These are phyloP conservation scores for Cyclospora cayetanensis DNA, from an alignment of 169 alveolate species.

Conservation along the genomic window DNA sequence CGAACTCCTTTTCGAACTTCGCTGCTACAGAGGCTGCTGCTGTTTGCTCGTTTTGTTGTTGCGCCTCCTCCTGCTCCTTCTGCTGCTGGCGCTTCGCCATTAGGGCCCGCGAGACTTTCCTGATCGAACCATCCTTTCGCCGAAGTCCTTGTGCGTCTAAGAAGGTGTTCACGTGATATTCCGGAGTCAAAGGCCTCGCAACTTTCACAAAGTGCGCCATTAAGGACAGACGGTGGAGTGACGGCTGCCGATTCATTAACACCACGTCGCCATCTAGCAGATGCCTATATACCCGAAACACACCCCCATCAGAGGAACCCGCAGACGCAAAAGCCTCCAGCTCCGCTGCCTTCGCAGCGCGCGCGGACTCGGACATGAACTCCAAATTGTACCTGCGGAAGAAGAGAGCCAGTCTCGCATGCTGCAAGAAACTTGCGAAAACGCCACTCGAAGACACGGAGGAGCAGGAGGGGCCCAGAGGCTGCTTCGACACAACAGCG, in stretches of 20 bases:
- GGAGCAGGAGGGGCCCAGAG: no score
- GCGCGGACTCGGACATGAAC: constrained; percentile 23
- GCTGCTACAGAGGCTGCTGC: constrained; percentile 1
- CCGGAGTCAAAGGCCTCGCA: background rate
- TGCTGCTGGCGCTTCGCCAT: background rate
- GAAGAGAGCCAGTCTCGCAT: background rate
- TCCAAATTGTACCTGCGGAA: constrained; percentile 1
- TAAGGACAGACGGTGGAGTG: constrained; percentile 97
- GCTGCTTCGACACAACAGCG: no score
- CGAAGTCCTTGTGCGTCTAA: background rate
- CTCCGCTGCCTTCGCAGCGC: background rate
- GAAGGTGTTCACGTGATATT: constrained; percentile 9
- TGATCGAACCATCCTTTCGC: background rate
- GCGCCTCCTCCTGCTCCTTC: background rate
- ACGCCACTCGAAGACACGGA: no score
- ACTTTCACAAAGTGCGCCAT: constrained; percentile 94
- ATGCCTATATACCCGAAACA: constrained; percentile 88
- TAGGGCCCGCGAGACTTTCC: background rate
- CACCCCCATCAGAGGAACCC: background rate
- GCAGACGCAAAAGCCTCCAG: constrained; percentile 1
- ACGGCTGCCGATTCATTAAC: constrained; percentile 97
- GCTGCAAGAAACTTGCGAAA: background rate
- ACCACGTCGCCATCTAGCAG: constrained; percentile 97
- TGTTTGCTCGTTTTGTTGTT: background rate
- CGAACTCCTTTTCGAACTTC: background rate